A percentile compares a stretch with the other conserved stretches of the same genome.
phyloP scores from a whole-genome alignment of 73 alveolate species.

The Paramecium biaurelia region DNA sequence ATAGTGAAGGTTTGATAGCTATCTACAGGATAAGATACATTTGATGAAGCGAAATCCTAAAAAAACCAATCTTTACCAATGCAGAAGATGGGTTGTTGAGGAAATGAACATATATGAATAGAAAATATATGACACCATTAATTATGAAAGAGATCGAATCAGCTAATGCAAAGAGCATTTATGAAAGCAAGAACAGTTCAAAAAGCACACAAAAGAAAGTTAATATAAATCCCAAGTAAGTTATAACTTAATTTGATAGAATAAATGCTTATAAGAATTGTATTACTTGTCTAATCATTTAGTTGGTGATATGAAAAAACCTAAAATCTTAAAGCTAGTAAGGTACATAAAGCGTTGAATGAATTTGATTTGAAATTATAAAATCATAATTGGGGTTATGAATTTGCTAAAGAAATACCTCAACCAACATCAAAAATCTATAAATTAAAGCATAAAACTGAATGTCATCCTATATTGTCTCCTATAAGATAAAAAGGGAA shows the following conservation, averaged over 20 bases:
- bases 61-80: neutral
- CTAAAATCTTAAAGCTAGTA: conserved; percentile 22
- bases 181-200: neutral
- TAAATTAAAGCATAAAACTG: conserved; percentile 14
- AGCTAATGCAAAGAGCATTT: neutral
- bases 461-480: neutral
- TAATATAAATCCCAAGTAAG: neutral
- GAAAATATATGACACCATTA: neutral
- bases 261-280: conserved; percentile 42
- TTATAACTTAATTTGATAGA: neutral
- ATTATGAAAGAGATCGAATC: neutral
- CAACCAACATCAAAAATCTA: neutral
- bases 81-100: neutral
- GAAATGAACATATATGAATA: neutral
- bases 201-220: neutral
- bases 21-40: neutral
- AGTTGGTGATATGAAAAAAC: neutral
- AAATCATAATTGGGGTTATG: conserved; percentile 30
- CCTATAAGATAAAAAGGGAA: neutral
- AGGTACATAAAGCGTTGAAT: neutral
- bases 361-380: conserved; percentile 21
- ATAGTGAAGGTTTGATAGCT: neutral
- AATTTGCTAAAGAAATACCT: neutral
- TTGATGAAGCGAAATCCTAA: neutral
- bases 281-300: neutral